phyloP scores from a whole-genome alignment of 2,329 filamentous ascomycete genomes.

The Xylariaceae sp. region DNA sequence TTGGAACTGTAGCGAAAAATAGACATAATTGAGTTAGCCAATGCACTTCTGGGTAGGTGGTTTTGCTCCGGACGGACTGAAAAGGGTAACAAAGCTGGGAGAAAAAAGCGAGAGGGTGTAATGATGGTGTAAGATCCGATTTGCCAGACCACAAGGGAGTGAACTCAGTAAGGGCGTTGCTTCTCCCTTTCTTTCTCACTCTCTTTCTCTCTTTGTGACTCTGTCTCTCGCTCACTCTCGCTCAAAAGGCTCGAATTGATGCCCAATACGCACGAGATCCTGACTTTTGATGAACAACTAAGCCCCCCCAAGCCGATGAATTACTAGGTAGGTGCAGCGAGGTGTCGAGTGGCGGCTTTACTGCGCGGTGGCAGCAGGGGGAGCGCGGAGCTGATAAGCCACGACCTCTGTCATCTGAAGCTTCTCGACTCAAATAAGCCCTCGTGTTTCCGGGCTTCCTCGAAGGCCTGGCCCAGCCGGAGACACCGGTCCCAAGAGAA shows the following conservation, averaged over 20 bases:
- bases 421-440: slow-evolving; percentile 9
- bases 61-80: slow-evolving; percentile 8
- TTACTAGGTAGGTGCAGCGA: slow-evolving; percentile 7
- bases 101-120: slow-evolving; percentile 11
- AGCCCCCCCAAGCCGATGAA: slow-evolving; percentile 12
- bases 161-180: slow-evolving; percentile 14
- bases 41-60: slow-evolving; percentile 37
- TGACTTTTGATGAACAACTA: slow-evolving; percentile 16
- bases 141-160: slow-evolving; percentile 23
- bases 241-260: slow-evolving; percentile 31
- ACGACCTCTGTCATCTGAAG: slow-evolving; percentile 13
- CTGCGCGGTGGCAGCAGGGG: slow-evolving; percentile 14
- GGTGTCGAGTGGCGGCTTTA: slow-evolving; percentile 5
- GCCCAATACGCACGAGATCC: slow-evolving; percentile 34
- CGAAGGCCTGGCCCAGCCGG: slow-evolving; percentile 11
- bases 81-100: neutral
- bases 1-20: slow-evolving; percentile 64
- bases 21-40: slow-evolving; percentile 43
- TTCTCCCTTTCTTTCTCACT: neutral
- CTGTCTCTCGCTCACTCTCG: slow-evolving; percentile 19
- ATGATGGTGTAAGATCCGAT: slow-evolving; percentile 25
- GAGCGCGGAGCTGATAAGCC: slow-evolving; percentile 18
- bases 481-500: slow-evolving; percentile 4
- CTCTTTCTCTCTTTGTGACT: neutral
- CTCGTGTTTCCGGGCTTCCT: slow-evolving; percentile 3